phyloP scores from a whole-genome alignment of 2,329 filamentous ascomycete genomes.

The Cephalotrichum gorgonifer region DNA sequence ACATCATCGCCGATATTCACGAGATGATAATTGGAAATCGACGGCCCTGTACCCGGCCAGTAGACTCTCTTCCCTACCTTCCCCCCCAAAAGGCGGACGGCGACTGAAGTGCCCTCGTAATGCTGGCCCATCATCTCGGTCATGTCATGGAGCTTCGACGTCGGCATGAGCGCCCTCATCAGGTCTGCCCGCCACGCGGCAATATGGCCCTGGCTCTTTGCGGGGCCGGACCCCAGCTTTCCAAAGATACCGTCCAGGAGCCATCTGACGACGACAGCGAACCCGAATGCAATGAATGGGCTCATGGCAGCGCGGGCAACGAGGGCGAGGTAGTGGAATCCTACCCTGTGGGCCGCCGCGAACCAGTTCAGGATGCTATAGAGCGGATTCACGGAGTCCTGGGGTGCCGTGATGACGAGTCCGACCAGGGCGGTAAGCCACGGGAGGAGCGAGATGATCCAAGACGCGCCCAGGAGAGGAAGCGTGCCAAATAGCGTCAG shows the following conservation, averaged over 20 bases:
- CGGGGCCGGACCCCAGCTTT: slow-evolving; percentile 20
- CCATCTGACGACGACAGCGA: slow-evolving; percentile 28
- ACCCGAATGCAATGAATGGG: slow-evolving; percentile 32
- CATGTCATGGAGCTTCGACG: slow-evolving; percentile 31
- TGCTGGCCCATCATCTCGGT: slow-evolving; percentile 42
- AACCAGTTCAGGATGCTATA: slow-evolving; percentile 38
- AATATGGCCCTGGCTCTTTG: slow-evolving; percentile 20
- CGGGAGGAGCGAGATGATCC: slow-evolving; percentile 32
- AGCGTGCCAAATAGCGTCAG: slow-evolving; percentile 28
- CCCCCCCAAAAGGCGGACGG: slow-evolving; percentile 38
- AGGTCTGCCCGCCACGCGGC: slow-evolving; percentile 32
- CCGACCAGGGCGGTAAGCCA: slow-evolving; percentile 33
- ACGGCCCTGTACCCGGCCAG: slow-evolving; percentile 46
- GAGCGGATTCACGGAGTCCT: slow-evolving; percentile 21
- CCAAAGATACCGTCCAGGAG: slow-evolving; percentile 29
- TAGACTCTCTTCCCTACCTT: slow-evolving; percentile 42
- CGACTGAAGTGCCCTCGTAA: slow-evolving; percentile 42
- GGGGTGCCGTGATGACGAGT: slow-evolving; percentile 28
- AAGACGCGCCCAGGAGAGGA: slow-evolving; percentile 28
- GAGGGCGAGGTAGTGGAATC: slow-evolving; percentile 38
- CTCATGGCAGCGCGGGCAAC: slow-evolving; percentile 26
- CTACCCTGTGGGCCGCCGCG: slow-evolving; percentile 31
- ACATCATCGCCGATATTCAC: slow-evolving; percentile 46
- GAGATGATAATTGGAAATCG: slow-evolving; percentile 42
- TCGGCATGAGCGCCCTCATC: slow-evolving; percentile 32